Evolutionary conservation across 108 stramenopile genomes (phyloP).

Genomic region (Cyclostephanos invisitatus): DNA sequence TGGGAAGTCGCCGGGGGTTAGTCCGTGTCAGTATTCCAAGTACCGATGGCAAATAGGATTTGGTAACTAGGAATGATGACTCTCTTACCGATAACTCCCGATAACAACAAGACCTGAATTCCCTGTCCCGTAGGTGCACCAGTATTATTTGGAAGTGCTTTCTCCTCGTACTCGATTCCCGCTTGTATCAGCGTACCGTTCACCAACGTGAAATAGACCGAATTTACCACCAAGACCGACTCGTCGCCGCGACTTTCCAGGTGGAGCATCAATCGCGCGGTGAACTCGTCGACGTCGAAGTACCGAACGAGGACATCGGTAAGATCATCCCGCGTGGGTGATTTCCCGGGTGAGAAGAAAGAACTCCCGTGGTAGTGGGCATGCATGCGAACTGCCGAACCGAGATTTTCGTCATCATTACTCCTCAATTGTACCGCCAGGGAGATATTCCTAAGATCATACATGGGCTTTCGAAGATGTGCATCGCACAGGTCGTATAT

Average conservation of each 20-base stretch:
- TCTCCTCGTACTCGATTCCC: slow-evolving; percentile 8
- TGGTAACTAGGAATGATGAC: not conserved
- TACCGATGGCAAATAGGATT: not conserved
- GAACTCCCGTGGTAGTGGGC: slow-evolving; percentile 30
- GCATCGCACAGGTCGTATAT: slow-evolving; percentile 29
- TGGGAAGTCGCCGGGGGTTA: not conserved
- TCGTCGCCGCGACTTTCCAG: not conserved
- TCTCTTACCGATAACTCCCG: not conserved
- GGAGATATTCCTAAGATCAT: slow-evolving; percentile 26
- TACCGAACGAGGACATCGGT: slow-evolving; percentile 21
- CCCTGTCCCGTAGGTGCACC: not conserved
- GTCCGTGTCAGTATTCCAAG: not conserved
- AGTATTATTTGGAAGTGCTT: not conserved
- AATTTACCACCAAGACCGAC: slow-evolving; percentile 31
- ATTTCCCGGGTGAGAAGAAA: slow-evolving; percentile 18
- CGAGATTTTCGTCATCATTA: not conserved
- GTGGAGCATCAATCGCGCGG: slow-evolving; percentile 14
- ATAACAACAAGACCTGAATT: slow-evolving; percentile 5
- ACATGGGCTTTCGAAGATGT: slow-evolving; percentile 19
- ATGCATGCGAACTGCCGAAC: slow-evolving; percentile 23
- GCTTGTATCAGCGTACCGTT: slow-evolving; percentile 23
- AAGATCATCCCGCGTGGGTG: slow-evolving; percentile 23
- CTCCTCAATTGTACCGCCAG: slow-evolving; percentile 11
- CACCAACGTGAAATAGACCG: slow-evolving; percentile 30
- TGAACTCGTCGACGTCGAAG: slow-evolving; percentile 36